A percentile compares a stretch with the other conserved stretches of the same genome.
Conservation (phyloP, 2,329 filamentous ascomycete genomes). For the Xylaria sp. region DNA sequence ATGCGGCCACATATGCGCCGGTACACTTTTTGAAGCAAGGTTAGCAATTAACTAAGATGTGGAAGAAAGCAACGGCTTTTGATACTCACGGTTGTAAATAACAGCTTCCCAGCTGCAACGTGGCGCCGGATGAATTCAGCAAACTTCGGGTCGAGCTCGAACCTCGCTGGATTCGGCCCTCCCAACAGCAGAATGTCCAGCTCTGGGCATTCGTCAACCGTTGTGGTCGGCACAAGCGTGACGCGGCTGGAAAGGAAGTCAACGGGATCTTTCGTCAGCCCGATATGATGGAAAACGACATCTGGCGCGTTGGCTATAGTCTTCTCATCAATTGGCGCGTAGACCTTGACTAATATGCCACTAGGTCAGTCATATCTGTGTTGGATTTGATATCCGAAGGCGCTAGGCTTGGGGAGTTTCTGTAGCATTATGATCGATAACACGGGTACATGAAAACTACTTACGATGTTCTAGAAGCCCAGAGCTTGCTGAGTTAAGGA, state of each 20-base stretch:
- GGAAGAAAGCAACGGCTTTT: not conserved
- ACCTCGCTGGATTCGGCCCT: constrained; percentile 15
- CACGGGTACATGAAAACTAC: not conserved
- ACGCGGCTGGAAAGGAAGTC: constrained; percentile 16
- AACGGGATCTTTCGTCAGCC: constrained; percentile 22
- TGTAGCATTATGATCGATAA: not conserved
- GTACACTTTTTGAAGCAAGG: constrained; percentile 15
- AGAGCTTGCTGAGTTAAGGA: constrained; percentile 21
- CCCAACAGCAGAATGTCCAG: constrained; percentile 27
- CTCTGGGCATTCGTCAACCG: constrained; percentile 30
- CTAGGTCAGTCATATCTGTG: not conserved
- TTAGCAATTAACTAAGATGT: not conserved
- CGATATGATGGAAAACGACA: constrained; percentile 28
- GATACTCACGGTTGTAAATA: constrained; percentile 27
- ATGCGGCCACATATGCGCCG: constrained; percentile 24
- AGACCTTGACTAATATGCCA: constrained; percentile 18
- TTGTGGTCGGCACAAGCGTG: constrained; percentile 25
- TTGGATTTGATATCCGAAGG: not conserved
- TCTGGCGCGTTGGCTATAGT: constrained; percentile 21
- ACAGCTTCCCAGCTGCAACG: constrained; percentile 27
- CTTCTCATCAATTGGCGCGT: constrained; percentile 16
- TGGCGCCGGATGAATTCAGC: constrained; percentile 34
- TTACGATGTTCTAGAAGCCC: constrained; percentile 14
- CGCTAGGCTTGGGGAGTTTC: not conserved
- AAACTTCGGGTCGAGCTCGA: constrained; percentile 27